Conservation (phyloP, 495 filamentous ascomycete genomes). For the Astrothelium subdiscretum region DNA sequence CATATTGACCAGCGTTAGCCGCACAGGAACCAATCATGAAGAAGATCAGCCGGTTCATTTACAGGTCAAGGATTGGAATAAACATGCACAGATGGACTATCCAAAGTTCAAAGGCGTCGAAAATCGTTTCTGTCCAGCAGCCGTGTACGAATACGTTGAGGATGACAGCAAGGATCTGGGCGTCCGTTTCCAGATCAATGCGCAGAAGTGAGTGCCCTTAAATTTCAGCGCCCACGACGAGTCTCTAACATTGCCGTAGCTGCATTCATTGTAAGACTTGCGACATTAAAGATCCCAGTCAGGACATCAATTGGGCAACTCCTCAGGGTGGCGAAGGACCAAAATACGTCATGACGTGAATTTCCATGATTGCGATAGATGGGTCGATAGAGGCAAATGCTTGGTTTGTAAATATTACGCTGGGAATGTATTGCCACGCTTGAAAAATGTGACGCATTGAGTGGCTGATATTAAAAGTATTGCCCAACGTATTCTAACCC, state of each 20-base stretch:
- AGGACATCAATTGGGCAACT: slow-evolving; percentile 79
- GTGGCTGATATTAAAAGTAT: no score
- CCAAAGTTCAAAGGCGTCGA: slow-evolving; percentile 86
- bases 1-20: slow-evolving; percentile 83
- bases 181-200: slow-evolving; percentile 93
- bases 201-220: slow-evolving; percentile 70
- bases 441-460: no score
- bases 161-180: slow-evolving; percentile 71
- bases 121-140: slow-evolving; percentile 98
- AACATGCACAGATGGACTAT: slow-evolving; percentile 70
- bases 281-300: slow-evolving; percentile 92
- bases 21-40: slow-evolving; percentile 96
- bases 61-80: slow-evolving; percentile 88
- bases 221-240: neutral
- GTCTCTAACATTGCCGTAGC: slow-evolving; percentile 39
- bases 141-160: slow-evolving; percentile 97
- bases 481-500: no score
- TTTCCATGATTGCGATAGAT: neutral
- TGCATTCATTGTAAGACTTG: slow-evolving; percentile 99
- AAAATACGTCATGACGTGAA: slow-evolving; percentile 85
- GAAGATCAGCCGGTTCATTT: slow-evolving; percentile 97
- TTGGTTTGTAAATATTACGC: neutral
- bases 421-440: no score
- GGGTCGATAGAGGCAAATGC: neutral
- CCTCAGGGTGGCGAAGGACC: slow-evolving; percentile 94